phyloP scores from a whole-genome alignment of 495 filamentous ascomycete genomes.

The Penicillium nucicola region DNA sequence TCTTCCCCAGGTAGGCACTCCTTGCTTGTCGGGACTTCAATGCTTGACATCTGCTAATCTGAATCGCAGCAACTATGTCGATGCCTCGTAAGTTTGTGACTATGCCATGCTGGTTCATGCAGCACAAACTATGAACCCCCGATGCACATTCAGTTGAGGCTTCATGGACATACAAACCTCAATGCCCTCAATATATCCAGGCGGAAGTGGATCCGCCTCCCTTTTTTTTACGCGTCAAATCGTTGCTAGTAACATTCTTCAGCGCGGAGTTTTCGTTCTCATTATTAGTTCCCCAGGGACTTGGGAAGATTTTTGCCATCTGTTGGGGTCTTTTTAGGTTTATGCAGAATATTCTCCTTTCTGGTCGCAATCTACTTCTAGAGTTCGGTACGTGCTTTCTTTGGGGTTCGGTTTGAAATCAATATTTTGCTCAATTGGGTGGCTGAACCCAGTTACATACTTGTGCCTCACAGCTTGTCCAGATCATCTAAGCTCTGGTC shows the following conservation, averaged over 20 bases:
- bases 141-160: constrained; percentile 1
- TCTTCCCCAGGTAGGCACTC: constrained; percentile 55
- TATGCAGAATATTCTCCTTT: neutral
- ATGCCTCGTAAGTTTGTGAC: constrained; percentile 27
- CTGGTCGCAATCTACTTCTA: constrained; percentile 2
- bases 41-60: constrained; percentile 1
- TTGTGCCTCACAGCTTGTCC: neutral
- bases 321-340: constrained; percentile 3
- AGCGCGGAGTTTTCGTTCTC: constrained; percentile 26
- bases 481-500: neutral
- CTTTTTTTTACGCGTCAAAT: neutral
- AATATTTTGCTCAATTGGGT: neutral
- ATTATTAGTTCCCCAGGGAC: constrained; percentile 4
- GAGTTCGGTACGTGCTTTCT: neutral
- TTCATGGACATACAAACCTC: constrained; percentile 12
- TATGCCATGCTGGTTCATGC: constrained; percentile 16
- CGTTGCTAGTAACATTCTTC: constrained; percentile 12
- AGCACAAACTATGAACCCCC: constrained; percentile 21
- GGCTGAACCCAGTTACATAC: neutral
- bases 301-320: neutral
- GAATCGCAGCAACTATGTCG: constrained; percentile 43
- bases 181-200: constrained; percentile 13
- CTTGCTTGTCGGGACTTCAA: neutral
- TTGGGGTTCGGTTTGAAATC: neutral
- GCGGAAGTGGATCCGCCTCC: constrained; percentile 8